Percentiles rank a stretch among this genome's conserved stretches.
These are phyloP conservation scores for Didymella arachidicola DNA, from an alignment of 2,329 filamentous ascomycete genomes.

Conservation along the genomic window DNA sequence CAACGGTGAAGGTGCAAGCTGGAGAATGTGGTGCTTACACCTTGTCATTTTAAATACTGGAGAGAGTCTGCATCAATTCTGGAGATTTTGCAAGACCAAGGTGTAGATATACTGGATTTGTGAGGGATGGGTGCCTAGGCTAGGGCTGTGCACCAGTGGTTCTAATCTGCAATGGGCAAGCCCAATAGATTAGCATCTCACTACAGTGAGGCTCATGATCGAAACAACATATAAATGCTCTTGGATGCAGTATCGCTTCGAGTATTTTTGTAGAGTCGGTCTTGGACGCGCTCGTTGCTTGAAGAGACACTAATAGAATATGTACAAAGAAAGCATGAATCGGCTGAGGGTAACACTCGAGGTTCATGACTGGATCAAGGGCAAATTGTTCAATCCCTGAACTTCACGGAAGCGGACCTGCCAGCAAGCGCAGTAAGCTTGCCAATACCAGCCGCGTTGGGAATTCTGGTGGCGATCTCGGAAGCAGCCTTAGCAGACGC, in stretches of 20 bases:
- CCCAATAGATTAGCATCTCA: neutral
- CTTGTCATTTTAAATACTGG: neutral
- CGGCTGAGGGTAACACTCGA: neutral
- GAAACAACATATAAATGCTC: neutral
- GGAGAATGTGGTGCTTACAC: slow-evolving; percentile 14
- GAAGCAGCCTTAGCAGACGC: slow-evolving; percentile 10
- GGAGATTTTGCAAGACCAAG: neutral
- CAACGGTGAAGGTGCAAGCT: slow-evolving; percentile 42
- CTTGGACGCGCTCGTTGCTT: too few species aligned
- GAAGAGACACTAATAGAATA: neutral
- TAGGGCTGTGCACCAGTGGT: neutral
- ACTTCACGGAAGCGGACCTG: slow-evolving; percentile 13
- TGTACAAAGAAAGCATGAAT: neutral
- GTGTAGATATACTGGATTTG: neutral
- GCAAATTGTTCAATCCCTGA: slow-evolving; percentile 6
- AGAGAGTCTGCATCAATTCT: neutral
- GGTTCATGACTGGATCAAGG: neutral
- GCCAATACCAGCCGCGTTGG: slow-evolving; percentile 11
- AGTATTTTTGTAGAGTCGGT: neutral
- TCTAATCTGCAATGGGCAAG: neutral
- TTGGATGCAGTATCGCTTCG: neutral
- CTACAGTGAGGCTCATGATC: neutral
- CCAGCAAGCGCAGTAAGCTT: slow-evolving; percentile 20
- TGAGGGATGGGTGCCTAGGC: neutral
- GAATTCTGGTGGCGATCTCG: slow-evolving; percentile 13